Conservation (phyloP, 331 rosid genomes). For the Dryas integrifolia region DNA sequence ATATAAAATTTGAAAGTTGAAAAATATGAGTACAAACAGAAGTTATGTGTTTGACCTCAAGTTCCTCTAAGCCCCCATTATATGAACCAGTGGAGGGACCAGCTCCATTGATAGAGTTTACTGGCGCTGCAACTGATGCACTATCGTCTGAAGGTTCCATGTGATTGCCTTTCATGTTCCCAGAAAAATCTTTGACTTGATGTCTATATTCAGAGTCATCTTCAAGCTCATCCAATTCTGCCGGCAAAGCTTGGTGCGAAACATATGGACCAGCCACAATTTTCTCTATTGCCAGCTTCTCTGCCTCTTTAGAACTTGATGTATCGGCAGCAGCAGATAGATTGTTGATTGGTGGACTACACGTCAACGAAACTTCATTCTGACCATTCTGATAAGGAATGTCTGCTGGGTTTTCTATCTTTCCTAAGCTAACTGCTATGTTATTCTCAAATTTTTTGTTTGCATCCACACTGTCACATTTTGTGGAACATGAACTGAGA, state of each 20-base stretch:
- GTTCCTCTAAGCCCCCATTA: slow-evolving; percentile 71
- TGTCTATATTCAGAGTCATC: slow-evolving; percentile 42
- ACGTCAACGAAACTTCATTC: slow-evolving; percentile 36
- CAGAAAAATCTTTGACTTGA: slow-evolving; percentile 45
- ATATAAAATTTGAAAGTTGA: neutral
- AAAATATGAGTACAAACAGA: neutral
- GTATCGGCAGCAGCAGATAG: slow-evolving; percentile 29
- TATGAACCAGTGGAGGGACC: slow-evolving; percentile 32
- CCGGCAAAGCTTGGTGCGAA: slow-evolving; percentile 47
- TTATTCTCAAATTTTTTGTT: slow-evolving; percentile 34
- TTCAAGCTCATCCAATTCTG: slow-evolving; percentile 81
- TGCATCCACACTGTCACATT: slow-evolving; percentile 39
- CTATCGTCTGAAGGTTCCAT: slow-evolving; percentile 38
- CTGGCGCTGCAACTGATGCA: slow-evolving; percentile 31
- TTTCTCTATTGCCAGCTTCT: slow-evolving; percentile 66
- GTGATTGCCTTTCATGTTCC: slow-evolving; percentile 27
- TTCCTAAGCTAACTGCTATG: slow-evolving; percentile 13
- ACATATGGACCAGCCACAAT: slow-evolving; percentile 56
- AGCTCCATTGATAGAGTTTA: slow-evolving; percentile 35
- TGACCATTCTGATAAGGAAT: slow-evolving; percentile 43
- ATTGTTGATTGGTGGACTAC: slow-evolving; percentile 26
- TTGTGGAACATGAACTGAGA: slow-evolving; percentile 44
- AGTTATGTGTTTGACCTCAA: slow-evolving; percentile 61
- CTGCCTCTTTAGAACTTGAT: slow-evolving; percentile 61
- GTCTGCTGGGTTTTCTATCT: slow-evolving; percentile 34